Conservation (phyloP, 805 yeast species). For the Saturnispora diversa region DNA sequence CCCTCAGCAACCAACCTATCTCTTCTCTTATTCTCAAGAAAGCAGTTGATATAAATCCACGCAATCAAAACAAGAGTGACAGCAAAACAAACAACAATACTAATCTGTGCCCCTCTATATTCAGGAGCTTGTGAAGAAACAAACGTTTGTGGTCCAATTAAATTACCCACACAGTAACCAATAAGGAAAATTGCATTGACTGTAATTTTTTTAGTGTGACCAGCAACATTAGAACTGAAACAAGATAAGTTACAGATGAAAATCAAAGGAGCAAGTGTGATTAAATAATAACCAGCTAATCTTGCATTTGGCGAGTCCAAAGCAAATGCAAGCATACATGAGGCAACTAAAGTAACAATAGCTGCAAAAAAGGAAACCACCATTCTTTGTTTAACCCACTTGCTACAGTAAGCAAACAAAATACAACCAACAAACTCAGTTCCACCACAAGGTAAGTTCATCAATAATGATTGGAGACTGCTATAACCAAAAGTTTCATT, state of each 20-base stretch:
- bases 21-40: conserved; percentile 15
- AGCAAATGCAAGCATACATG: conserved; percentile 21
- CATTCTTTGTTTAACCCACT: conserved; percentile 21
- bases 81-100: conserved; percentile 31
- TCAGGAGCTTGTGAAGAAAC: conserved; percentile 47
- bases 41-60: conserved; percentile 16
- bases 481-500: conserved; percentile 15
- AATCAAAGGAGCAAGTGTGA: conserved; percentile 22
- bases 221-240: conserved; percentile 50
- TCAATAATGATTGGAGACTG: conserved; percentile 12
- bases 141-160: conserved; percentile 71
- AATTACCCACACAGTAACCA: conserved; percentile 60
- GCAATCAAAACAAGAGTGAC: conserved; percentile 17
- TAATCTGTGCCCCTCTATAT: conserved; percentile 46
- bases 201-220: conserved; percentile 64
- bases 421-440: conserved; percentile 14
- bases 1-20: conserved; percentile 12
- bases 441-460: conserved; percentile 19
- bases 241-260: conserved; percentile 28
- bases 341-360: conserved; percentile 11
- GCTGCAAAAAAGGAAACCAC: conserved; percentile 18
- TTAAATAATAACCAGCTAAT: conserved; percentile 27
- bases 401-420: conserved; percentile 23
- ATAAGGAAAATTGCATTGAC: conserved; percentile 52
- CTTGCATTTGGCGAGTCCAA: conserved; percentile 15